Base-by-base conservation (phyloP, 306 rosid species). In the Castanea sativa region DNA sequence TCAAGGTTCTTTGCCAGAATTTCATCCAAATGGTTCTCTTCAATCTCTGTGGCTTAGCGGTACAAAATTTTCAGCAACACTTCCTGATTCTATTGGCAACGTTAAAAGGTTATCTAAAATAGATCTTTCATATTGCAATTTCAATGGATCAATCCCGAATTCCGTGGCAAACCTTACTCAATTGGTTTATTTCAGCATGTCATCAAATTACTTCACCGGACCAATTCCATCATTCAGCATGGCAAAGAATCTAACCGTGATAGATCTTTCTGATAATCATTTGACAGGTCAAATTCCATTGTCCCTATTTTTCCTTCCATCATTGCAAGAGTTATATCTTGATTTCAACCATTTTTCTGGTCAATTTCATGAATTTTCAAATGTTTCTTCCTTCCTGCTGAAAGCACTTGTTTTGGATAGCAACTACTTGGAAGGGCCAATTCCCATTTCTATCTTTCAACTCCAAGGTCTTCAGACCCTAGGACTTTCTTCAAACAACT, bases 271-370 rank as follows among this genome's bases (percentile, higher is more conserved):
- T 4, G 6, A 5, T 61, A 86, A 86, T 74, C 4, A 1, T 1
- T 18, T 86, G 21, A 19, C 8, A 30, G 85, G 89, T 49, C 41
- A 38, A 12, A 4, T 89, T 3, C 89, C 92, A 0, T 9, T 53
- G 0, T 55, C 80, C 21, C 67, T 87, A 0, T 27, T 87, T 35
- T 59, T 23, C 5, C 75, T 81, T 16, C 82, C 85, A 8, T 43
- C 10, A 4, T 11, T 89, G 73, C 75, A 2, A 12, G 30, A 29
- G 4, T 49, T 88, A 0, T 3, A 19, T 3, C 71, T 88, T 18
- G 21, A 75, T 0, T 8, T 14, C 69, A 87, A 85, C 52, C 49
- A 43, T 9, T 55, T 89, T 29, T 33, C 30, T 55, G 89, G 88
- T 5, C 5, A 14, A 16, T 33, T 85, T 3, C 61, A 6, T 59